Base-by-base conservation (phyloP, 1,284 basidiomycete species). In the Cryptococcus sp. region DNA sequence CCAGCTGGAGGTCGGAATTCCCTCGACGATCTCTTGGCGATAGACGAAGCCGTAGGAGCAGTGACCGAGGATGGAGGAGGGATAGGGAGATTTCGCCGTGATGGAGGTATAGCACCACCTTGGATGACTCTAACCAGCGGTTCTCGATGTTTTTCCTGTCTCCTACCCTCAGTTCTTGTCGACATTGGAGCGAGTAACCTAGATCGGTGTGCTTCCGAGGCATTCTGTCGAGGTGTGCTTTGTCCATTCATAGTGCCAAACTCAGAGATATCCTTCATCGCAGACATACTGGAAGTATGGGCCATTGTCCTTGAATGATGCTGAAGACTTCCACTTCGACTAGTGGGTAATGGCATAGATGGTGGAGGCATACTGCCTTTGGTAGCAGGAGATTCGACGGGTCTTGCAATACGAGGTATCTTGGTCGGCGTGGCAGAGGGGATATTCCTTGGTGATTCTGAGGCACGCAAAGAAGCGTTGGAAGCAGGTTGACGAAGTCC, bases 401-500 rank as follows among this genome's bases (percentile, higher is more conserved):
- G 82, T 59, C 85, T 89, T 23, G 89, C 86, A 57, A 95, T 92
- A 43, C 92, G 87, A 50, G 93, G 93, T 64, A 96, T 97, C 79
- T 93, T 94, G 30, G 93, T 97, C 0, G 93, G 91, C 0, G 80
- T 81, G 4, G 70, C 69, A 10, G 69, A 68, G 2, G 72, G 67
- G 3, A 66, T 58, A 33, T 58, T 59, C 23, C 66, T 53, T 31
- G 52, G 55, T 31, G 54, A 58, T 14, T 64, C 62, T 14, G 58
- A 56, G 30, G 62, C 57, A 48, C 65, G 62, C 23, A 71, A 46
- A 2, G 70, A 67, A 1, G 62, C 53, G 3, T 53, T 56, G 4
- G 68, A 66, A 33, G 63, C 47, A 4, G 67, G 66, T 36, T 83
- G 83, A 51, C 84, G 86, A 33, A 92, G 86, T 4, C 90, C 92